Conservation (phyloP, 805 yeast genomes). For the Cyberlindnera mississippiensis region DNA sequence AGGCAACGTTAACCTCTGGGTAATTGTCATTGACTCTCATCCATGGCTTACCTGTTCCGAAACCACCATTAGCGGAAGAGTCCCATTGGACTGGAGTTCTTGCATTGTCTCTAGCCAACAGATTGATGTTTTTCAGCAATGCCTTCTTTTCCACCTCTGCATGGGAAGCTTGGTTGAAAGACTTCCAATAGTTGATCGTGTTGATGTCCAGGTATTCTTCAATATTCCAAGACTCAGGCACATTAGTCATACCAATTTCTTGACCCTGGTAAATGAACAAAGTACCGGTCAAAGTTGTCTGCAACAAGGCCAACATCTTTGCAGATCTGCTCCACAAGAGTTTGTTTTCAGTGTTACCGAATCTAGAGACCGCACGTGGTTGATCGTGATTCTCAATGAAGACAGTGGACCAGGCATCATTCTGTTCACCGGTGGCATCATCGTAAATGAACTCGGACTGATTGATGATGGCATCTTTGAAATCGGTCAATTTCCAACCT, state of each 20-base stretch:
- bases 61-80: conserved; percentile 40
- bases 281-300: conserved; percentile 48
- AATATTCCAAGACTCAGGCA: conserved; percentile 40
- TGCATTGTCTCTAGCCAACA: conserved; percentile 48
- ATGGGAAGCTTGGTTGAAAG: conserved; percentile 29
- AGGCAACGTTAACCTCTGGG: conserved; percentile 44
- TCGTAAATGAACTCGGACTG: conserved; percentile 39
- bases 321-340: conserved; percentile 36
- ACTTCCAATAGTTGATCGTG: conserved; percentile 39
- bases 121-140: conserved; percentile 33
- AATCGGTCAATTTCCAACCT: conserved; percentile 35
- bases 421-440: conserved; percentile 18
- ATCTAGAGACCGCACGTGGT: conserved; percentile 49
- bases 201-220: conserved; percentile 50
- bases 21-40: conserved; percentile 48
- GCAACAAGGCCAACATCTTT: conserved; percentile 45
- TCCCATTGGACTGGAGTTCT: conserved; percentile 59
- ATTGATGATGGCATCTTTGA: conserved; percentile 37
- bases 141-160: conserved; percentile 27
- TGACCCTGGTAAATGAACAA: conserved; percentile 58
- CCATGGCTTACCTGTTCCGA: conserved; percentile 50
- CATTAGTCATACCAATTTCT: conserved; percentile 53
- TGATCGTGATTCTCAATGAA: conserved; percentile 57
- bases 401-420: conserved; percentile 56
- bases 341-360: conserved; percentile 40